phyloP scores from a whole-genome alignment of 176 grass and related monocot species.

The Oryza coarctata region DNA sequence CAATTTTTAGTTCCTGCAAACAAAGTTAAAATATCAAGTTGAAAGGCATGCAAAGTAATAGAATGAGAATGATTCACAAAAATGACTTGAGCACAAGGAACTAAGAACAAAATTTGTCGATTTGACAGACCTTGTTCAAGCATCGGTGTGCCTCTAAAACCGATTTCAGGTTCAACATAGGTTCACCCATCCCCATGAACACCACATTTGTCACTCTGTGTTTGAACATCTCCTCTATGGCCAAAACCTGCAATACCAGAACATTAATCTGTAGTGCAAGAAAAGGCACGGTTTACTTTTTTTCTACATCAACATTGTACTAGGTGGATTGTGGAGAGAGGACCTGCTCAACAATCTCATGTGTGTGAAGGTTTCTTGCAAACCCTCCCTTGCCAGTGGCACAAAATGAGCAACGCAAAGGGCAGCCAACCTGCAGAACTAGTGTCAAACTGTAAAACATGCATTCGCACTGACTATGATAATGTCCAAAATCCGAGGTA shows the following conservation, averaged over 20 bases:
- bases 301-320: neutral
- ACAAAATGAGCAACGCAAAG: conserved; percentile 81
- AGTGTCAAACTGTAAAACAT: neutral
- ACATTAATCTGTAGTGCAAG: neutral
- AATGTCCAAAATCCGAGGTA: neutral
- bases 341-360: conserved; percentile 93
- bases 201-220: conserved; percentile 94
- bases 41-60: neutral
- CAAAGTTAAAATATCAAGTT: neutral
- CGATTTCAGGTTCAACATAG: conserved; percentile 91
- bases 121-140: conserved; percentile 70
- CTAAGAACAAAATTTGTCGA: neutral
- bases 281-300: neutral
- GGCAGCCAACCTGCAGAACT: conserved; percentile 74
- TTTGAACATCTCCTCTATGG: conserved; percentile 81
- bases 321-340: neutral
- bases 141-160: conserved; percentile 81
- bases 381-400: conserved; percentile 94
- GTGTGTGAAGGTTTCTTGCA: conserved; percentile 75
- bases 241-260: conserved; percentile 58
- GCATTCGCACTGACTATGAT: neutral
- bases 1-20: conserved; percentile 82
- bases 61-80: neutral
- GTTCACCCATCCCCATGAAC: conserved; percentile 99
- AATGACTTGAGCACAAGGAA: neutral